Evolutionary conservation across 2,329 filamentous ascomycete species (phyloP), one percentile per base, ranked within the genome.

Genomic region (Microdochium bolleyi): DNA sequence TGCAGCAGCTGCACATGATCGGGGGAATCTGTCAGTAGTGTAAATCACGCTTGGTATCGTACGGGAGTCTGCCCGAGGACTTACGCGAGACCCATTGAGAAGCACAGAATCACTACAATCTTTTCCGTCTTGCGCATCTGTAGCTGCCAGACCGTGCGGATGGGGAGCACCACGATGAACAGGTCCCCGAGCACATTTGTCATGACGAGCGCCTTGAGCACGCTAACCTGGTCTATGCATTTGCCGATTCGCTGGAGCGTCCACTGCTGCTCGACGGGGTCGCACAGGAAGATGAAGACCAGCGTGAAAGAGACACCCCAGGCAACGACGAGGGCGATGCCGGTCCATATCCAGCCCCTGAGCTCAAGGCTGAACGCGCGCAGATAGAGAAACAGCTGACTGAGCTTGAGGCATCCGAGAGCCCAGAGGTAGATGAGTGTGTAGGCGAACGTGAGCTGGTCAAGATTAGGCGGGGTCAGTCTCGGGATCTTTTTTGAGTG

Each of bases 161-260:
- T 59, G 19, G 70, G 68, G 50, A 72, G 55, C 10, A 65, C 51
- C 34, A 71, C 58, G 37, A 72, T 68, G 34, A 66, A 57, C 10
- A 71, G 53, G 53, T 72, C 69, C 5, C 65, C 66, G 24, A 66
- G 51, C 48, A 71, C 65, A 53, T 70, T 71, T 48, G 59, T 62
- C 53, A 60, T 54, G 49, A 62, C 59, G 49, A 62, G 56, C 37
- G 54, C 57, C 51, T 59, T 55, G 32, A 59, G 49, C 3, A 62
- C 48, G 11, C 56, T 44, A 10, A 61, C 58, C 51, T 60, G 57
- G 51, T 59, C 57, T 51, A 57, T 53, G 49, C 59, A 61, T 49
- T 44, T 50, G 14, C 58, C 58, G 34, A 59, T 56, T 2, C 60
- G 56, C 16, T 54, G 51, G 19, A 59, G 52, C 41, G 41, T 56